phyloP scores from a whole-genome alignment of 1,139 yeast species.

The Suhomyces taliae region DNA sequence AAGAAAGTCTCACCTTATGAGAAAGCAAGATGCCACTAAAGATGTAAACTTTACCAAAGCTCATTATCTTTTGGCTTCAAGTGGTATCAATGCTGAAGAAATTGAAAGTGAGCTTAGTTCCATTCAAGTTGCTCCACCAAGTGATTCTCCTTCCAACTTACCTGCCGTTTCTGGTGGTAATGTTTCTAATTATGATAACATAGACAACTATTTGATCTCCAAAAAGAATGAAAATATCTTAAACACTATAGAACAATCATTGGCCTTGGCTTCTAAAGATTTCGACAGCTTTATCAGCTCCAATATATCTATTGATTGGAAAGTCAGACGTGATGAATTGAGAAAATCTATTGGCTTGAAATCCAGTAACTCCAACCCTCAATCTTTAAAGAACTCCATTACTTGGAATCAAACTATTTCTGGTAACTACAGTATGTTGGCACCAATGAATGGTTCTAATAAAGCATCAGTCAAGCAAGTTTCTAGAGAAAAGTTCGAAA shows the following conservation, averaged over 20 bases:
- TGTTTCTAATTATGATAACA: conserved; percentile 14
- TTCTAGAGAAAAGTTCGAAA: conserved; percentile 63
- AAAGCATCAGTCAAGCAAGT: conserved; percentile 31
- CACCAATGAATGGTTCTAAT: conserved; percentile 28
- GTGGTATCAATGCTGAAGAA: conserved; percentile 87
- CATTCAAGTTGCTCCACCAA: conserved; percentile 27
- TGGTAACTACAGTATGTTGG: conserved; percentile 34
- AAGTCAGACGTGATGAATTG: conserved; percentile 68
- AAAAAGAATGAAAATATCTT: conserved; percentile 83
- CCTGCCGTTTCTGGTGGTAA: not conserved
- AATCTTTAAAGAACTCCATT: conserved; percentile 24
- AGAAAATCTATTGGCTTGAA: conserved; percentile 61
- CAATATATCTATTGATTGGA: conserved; percentile 83
- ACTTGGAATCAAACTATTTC: conserved; percentile 41
- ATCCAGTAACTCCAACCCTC: conserved; percentile 17
- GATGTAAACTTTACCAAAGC: conserved; percentile 72
- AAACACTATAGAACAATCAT: conserved; percentile 79
- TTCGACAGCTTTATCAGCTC: conserved; percentile 76
- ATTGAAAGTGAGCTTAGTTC: conserved; percentile 65
- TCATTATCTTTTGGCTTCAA: conserved; percentile 84
- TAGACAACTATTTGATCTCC: conserved; percentile 60
- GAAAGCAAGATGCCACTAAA: conserved; percentile 42
- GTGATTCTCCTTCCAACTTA: conserved; percentile 12
- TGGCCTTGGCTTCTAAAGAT: conserved; percentile 73
- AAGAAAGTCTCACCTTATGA: conserved; percentile 62